phyloP scores from a whole-genome alignment of 108 stramenopile species.

The Nannochloropsis salina region DNA sequence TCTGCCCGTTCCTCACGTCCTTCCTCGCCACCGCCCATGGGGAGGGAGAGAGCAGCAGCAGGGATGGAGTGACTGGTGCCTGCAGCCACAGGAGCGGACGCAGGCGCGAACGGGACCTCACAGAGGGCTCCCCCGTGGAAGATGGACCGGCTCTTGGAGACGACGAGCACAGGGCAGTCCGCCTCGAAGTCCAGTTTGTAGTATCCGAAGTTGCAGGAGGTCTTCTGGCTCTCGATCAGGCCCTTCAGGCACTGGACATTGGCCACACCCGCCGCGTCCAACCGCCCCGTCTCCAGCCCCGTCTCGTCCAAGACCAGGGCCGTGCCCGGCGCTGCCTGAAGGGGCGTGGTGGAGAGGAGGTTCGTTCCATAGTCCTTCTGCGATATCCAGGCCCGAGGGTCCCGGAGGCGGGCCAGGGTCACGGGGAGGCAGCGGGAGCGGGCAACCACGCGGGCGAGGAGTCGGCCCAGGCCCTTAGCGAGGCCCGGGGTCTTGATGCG shows the following conservation, averaged over 20 bases:
- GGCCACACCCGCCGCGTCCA: conserved; percentile 9
- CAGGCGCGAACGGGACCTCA: not conserved
- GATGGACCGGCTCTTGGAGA: not conserved
- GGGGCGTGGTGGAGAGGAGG: not conserved
- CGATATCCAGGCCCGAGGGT: not conserved
- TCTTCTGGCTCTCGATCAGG: conserved; percentile 13
- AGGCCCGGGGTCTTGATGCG: not conserved
- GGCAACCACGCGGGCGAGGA: not conserved
- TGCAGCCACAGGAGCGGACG: not conserved
- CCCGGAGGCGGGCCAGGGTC: not conserved
- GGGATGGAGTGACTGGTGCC: not conserved
- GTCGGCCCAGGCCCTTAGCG: not conserved
- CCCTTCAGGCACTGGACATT: not conserved
- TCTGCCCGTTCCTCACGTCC: not conserved
- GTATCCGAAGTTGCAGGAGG: not conserved
- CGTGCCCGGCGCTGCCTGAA: not conserved
- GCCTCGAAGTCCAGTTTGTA: conserved; percentile 17
- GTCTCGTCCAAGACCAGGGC: not conserved
- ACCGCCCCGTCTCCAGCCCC: not conserved
- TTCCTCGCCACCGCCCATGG: not conserved
- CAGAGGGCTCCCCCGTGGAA: not conserved
- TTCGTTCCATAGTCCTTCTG: not conserved
- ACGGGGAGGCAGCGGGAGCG: not conserved
- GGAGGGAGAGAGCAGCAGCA: not conserved
- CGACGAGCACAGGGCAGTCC: not conserved